Base-by-base conservation (phyloP, 2,329 filamentous ascomycete species). In the Blastomyces percursus region DNA sequence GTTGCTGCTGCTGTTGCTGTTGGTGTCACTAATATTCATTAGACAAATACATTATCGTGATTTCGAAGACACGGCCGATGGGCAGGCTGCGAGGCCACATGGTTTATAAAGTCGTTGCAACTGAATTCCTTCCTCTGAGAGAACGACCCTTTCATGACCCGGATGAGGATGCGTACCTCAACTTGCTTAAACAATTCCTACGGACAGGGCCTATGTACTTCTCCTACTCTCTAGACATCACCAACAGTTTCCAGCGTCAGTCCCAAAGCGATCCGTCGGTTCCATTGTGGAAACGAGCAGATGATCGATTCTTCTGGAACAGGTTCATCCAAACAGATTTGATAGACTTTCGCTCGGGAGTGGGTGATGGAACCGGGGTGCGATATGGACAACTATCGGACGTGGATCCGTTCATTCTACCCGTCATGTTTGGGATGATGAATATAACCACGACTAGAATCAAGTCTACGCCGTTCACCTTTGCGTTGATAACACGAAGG, bases 241-340 rank as follows among this genome's bases (percentile, higher is more conserved):
- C 94, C 69, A 99, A 96, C 80, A 92, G 86, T 73, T 96, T 97
- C 79, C 94, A 99, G 78, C 86, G 94, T 66, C 94, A 97, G 74
- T 86, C 92, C 3, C 86, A 92, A 68, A 80, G 85, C 67, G 86
- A 96, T 73, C 78, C 80, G 62, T 83, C 83, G 19, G 79, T 82
- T 62, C 92, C 94, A 14, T 77, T 97, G 63, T 99, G 94, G 94
- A 87, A 89, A 80, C 83, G 91, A 68, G 88, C 93, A 66, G 94
- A 99, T 75, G 92, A 97, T 73, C 90, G 94, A 67, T 99, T 99
- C 81, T 99, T 96, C 81, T 99, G 93, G 91, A 99, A 99, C 77
- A 87, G 88, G 66, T 95, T 96, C 75, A 83, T 97, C 58, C 90
- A 93, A 74, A 88, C 89, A 8, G 91, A 96, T 71, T 78, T 99